These are phyloP conservation scores for Chimonanthus salicifolius DNA, from an alignment of 164 flowering plant species.

Conservation along the genomic window DNA sequence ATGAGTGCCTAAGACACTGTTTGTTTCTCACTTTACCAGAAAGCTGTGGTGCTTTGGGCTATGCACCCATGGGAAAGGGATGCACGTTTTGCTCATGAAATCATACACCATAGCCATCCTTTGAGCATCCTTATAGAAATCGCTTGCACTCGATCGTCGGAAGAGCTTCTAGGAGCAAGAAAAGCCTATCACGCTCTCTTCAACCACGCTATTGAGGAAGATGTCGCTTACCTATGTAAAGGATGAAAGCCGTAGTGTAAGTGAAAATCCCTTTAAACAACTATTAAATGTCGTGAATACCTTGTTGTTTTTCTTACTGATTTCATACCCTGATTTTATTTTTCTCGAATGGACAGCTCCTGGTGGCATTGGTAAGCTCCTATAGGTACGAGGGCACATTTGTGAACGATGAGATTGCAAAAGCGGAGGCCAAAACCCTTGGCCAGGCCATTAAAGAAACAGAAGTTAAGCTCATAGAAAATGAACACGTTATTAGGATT, in stretches of 20 bases:
- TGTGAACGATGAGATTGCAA: constrained; percentile 50
- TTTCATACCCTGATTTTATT: background rate
- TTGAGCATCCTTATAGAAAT: constrained; percentile 53
- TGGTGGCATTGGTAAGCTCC: constrained; percentile 36
- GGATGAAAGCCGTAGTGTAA: constrained; percentile 44
- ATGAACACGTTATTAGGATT: constrained; percentile 66
- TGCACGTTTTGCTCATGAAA: constrained; percentile 59
- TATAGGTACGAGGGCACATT: constrained; percentile 50
- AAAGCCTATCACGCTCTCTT: constrained; percentile 81
- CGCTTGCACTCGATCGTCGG: constrained; percentile 70
- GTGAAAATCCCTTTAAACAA: background rate
- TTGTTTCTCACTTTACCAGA: constrained; percentile 23
- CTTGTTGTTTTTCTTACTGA: background rate
- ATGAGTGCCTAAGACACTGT: background rate
- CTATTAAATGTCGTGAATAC: background rate
- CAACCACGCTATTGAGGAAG: constrained; percentile 80
- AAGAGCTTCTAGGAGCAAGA: constrained; percentile 70
- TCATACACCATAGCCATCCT: constrained; percentile 31
- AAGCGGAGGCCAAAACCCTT: constrained; percentile 56
- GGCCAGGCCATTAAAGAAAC: constrained; percentile 20
- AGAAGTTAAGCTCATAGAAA: constrained; percentile 24
- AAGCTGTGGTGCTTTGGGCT: constrained; percentile 66
- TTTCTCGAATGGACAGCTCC: constrained; percentile 23
- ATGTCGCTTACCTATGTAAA: constrained; percentile 45
- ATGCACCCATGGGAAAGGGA: constrained; percentile 94